A percentile compares a stretch with the other conserved stretches of the same genome.
Conservation (phyloP, 2,329 filamentous ascomycete genomes). For the Aspergillus sp. region DNA sequence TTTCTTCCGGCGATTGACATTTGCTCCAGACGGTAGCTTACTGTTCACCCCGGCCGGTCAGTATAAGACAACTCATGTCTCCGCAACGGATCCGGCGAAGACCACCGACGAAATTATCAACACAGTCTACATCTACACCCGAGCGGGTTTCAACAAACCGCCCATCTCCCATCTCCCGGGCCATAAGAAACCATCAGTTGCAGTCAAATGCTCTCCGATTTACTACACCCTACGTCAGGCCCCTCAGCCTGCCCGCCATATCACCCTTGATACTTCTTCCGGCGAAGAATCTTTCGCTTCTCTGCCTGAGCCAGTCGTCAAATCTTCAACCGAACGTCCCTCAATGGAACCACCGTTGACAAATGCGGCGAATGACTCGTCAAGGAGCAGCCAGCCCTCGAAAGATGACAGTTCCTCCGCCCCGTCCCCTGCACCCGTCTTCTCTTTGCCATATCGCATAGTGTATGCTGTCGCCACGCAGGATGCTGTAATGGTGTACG, state of each 20-base stretch:
- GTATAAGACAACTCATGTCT: conserved; percentile 75
- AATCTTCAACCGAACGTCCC: conserved; percentile 39
- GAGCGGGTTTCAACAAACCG: conserved; percentile 93
- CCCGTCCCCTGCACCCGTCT: conserved; percentile 62
- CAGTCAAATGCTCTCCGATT: conserved; percentile 88
- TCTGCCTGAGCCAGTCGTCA: conserved; percentile 75
- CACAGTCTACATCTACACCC: conserved; percentile 96
- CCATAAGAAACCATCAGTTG: conserved; percentile 96
- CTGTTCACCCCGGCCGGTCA: conserved; percentile 93
- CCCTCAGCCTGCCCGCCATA: conserved; percentile 71
- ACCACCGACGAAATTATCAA: conserved; percentile 84
- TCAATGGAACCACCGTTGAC: conserved; percentile 73
- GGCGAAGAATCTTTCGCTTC: conserved; percentile 78
- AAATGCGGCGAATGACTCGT: conserved; percentile 46
- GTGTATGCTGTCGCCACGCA: conserved; percentile 96
- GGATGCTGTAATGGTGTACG: conserved; percentile 90
- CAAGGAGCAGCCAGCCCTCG: conserved; percentile 54
- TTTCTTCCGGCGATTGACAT: conserved; percentile 90
- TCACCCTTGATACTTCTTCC: conserved; percentile 92
- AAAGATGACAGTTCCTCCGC: conserved; percentile 48
- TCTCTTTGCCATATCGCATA: conserved; percentile 86
- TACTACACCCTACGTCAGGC: conserved; percentile 76
- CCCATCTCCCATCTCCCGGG: conserved; percentile 92
- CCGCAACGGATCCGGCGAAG: conserved; percentile 66
- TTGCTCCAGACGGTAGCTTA: conserved; percentile 91